Percentiles rank a stretch among this genome's conserved stretches.
phyloP scores from a whole-genome alignment of 257 asterid genomes.

The Jaltomata sinuosa region DNA sequence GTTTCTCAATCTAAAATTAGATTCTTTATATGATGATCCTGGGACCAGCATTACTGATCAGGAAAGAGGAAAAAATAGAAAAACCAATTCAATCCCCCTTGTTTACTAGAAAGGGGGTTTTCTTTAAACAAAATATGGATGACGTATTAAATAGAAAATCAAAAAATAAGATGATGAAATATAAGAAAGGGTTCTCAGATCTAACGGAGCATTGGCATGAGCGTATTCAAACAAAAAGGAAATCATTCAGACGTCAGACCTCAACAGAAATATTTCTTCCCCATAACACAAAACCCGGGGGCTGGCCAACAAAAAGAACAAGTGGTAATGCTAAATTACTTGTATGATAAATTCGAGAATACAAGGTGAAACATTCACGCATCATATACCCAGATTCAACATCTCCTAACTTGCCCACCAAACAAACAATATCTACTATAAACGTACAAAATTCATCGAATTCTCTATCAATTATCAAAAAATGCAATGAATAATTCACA shows the following conservation, averaged over 20 bases:
- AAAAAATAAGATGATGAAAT: neutral
- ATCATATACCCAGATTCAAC: neutral
- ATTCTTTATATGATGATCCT: neutral
- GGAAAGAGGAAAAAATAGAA: too few relatives aligned
- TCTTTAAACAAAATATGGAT: too few relatives aligned
- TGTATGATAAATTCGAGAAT: neutral
- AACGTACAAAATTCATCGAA: neutral
- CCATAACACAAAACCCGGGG: neutral
- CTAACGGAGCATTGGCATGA: neutral
- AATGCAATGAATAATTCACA: neutral
- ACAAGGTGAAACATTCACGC: neutral
- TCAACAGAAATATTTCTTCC: neutral
- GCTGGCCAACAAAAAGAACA: neutral
- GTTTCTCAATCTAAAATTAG: neutral
- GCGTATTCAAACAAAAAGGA: neutral
- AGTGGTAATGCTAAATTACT: neutral
- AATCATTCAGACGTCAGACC: neutral
- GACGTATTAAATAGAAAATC: neutral
- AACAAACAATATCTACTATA: neutral
- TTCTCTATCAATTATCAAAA: too few relatives aligned
- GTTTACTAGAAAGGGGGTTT: neutral
- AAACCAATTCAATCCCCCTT: neutral
- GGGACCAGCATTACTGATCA: neutral
- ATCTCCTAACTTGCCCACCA: neutral
- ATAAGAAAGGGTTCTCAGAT: neutral